Evolutionary conservation across 306 rosid species (phyloP).

Genomic region (Vigna radiata): DNA sequence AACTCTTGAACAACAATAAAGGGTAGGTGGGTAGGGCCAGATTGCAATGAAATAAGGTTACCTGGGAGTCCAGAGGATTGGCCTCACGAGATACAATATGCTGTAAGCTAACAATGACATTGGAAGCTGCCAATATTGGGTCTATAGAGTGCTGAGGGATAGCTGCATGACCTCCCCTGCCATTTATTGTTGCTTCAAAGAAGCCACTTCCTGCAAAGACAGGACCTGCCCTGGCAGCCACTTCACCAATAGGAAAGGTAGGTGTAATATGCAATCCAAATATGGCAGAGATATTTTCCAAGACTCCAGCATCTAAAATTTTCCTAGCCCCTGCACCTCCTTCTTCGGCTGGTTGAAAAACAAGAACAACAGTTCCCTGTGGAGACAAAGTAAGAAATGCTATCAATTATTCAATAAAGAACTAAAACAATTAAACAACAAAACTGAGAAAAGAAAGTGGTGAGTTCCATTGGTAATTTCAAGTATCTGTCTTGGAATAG

Average conservation of each 20-base stretch:
- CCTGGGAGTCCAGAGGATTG: slow-evolving; percentile 91
- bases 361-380: slow-evolving; percentile 89
- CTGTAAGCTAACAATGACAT: slow-evolving; percentile 78
- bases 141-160: slow-evolving; percentile 84
- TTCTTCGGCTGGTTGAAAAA: slow-evolving; percentile 98
- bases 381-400: slow-evolving; percentile 28
- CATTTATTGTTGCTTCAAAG: slow-evolving; percentile 83
- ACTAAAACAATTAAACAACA: slow-evolving; percentile 23
- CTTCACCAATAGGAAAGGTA: slow-evolving; percentile 57
- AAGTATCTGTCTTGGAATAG: slow-evolving; percentile 7
- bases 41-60: slow-evolving; percentile 38
- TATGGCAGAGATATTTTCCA: slow-evolving; percentile 71
- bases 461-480: not conserved
- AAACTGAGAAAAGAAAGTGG: not conserved
- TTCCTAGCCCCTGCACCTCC: slow-evolving; percentile 86
- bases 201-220: slow-evolving; percentile 69
- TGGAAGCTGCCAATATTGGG: slow-evolving; percentile 86
- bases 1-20: not conserved
- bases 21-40: not conserved
- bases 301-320: slow-evolving; percentile 66
- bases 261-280: slow-evolving; percentile 69
- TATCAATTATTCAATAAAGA: slow-evolving; percentile 20
- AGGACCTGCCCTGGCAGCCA: slow-evolving; percentile 70
- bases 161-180: slow-evolving; percentile 96
- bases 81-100: slow-evolving; percentile 90